Percentiles rank a stretch among this genome's conserved stretches.
Conservation (phyloP, 78 protist species). For the slime mould (Dictyostelium discoideum) region DNA sequence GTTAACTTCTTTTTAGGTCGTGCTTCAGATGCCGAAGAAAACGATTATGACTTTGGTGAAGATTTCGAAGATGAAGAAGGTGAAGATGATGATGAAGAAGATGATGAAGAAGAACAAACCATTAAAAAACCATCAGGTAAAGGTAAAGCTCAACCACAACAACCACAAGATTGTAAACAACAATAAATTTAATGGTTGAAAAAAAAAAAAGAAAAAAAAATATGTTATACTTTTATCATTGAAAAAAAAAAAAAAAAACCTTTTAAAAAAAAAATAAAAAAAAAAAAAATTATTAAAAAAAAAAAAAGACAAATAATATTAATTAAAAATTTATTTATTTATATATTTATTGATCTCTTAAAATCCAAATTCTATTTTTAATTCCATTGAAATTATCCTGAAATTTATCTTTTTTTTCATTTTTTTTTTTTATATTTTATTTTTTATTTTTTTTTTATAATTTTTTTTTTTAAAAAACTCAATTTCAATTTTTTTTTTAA, state of each 20-base stretch:
- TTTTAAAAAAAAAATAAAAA: background rate
- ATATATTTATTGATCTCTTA: too few species aligned
- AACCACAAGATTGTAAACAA: conserved; percentile 61
- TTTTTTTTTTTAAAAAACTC: background rate
- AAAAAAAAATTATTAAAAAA: background rate
- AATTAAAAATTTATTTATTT: too few species aligned
- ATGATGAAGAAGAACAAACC: conserved; percentile 57
- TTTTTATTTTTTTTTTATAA: background rate
- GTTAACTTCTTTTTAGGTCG: conserved; percentile 66
- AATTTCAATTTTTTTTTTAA: too few species aligned
- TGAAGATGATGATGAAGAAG: conserved; percentile 55
- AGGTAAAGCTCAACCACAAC: conserved; percentile 16
- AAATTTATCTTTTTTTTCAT: background rate
- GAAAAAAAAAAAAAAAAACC: background rate
- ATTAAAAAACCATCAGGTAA: background rate
- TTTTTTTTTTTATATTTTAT: background rate
- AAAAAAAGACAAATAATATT: background rate
- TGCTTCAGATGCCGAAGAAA: conserved; percentile 21
- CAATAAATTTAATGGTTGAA: conserved; percentile 20
- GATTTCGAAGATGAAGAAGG: conserved; percentile 52
- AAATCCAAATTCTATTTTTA: background rate
- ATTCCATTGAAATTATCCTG: background rate
- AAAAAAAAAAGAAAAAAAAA: background rate
- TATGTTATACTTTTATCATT: background rate
- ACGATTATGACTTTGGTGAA: background rate